phyloP scores from a whole-genome alignment of 228 moss, liverwort and hornwort species.

The Sphagnum fallax region DNA sequence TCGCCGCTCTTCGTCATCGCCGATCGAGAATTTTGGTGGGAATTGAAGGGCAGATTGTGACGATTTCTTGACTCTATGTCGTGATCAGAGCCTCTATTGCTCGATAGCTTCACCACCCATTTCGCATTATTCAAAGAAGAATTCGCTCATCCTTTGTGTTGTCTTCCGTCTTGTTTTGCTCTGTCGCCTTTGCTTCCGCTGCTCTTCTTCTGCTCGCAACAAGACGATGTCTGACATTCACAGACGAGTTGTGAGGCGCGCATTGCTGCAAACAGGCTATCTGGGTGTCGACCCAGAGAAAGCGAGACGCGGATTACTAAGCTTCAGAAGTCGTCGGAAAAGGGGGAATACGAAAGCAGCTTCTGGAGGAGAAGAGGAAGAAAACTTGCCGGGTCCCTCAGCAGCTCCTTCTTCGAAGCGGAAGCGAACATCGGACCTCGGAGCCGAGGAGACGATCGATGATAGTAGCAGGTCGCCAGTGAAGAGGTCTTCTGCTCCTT shows the following conservation, averaged over 20 bases:
- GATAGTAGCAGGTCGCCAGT: background rate
- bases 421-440: background rate
- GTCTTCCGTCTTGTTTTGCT: no score
- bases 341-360: background rate
- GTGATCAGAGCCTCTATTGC: no score
- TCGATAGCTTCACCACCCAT: no score
- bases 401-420: background rate
- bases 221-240: constrained; percentile 32
- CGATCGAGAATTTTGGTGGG: background rate
- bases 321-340: constrained; percentile 41
- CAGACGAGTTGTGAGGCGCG: constrained; percentile 12
- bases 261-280: background rate
- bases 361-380: background rate
- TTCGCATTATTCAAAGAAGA: no score
- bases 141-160: no score
- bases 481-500: constrained; percentile 10
- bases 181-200: background rate
- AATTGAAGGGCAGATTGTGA: background rate
- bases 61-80: no score
- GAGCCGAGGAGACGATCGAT: constrained; percentile 2
- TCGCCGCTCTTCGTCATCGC: no score
- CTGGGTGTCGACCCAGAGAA: constrained; percentile 10
- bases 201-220: background rate
- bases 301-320: constrained; percentile 24
- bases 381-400: background rate